A percentile compares a stretch with the other conserved stretches of the same genome.
These are phyloP conservation scores for Rhizoctonia solani DNA, from an alignment of 1,284 basidiomycete species.

Conservation along the genomic window DNA sequence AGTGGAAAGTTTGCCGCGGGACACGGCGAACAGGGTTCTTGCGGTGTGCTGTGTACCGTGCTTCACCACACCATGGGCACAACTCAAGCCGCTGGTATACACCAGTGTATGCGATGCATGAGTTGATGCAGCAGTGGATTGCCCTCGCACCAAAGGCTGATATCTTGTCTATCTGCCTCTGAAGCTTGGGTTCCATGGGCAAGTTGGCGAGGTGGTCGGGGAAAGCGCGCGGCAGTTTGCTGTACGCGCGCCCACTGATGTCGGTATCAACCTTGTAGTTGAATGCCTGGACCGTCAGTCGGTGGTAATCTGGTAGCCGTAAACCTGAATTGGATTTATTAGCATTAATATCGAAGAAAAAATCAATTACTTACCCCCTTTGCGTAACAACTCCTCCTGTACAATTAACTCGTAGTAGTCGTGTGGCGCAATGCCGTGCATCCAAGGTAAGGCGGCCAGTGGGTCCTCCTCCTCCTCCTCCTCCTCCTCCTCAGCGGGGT, in stretches of 20 bases:
- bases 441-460: too few species aligned
- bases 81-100: background rate
- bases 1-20: conserved; percentile 8
- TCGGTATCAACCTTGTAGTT: conserved; percentile 35
- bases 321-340: too few species aligned
- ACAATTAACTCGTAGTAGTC: too few species aligned
- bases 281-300: conserved; percentile 1
- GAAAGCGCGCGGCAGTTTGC: conserved; percentile 17
- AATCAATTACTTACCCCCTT: too few species aligned
- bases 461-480: too few species aligned
- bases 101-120: conserved; percentile 34
- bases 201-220: background rate
- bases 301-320: too few species aligned
- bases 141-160: background rate
- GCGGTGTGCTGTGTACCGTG: conserved; percentile 16
- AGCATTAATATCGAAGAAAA: too few species aligned
- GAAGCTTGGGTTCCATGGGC: background rate
- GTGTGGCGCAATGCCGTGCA: too few species aligned
- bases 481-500: too few species aligned
- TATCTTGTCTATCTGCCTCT: background rate
- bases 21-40: background rate
- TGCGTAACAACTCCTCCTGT: too few species aligned
- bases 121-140: conserved; percentile 37
- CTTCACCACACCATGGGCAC: conserved; percentile 34
- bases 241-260: conserved; percentile 11